These are phyloP conservation scores for Rhynchosporium secalis DNA, from an alignment of 2,329 filamentous ascomycete species.

Conservation along the genomic window DNA sequence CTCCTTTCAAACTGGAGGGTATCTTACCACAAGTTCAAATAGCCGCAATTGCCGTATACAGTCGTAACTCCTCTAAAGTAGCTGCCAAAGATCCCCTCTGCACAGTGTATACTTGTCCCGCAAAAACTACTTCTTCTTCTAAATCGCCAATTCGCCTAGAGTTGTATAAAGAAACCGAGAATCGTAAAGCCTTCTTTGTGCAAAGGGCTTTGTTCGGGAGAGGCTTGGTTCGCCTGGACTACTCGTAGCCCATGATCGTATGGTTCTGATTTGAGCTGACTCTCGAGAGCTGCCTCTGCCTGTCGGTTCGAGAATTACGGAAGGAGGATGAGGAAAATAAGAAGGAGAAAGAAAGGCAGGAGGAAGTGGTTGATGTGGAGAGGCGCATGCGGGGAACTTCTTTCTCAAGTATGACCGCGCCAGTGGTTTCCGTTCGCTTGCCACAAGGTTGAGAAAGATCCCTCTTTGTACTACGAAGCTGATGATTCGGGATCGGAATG, in stretches of 20 bases:
- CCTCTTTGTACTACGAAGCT: constrained; percentile 6
- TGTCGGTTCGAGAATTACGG: not conserved
- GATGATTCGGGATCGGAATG: not conserved
- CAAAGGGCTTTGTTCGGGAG: constrained; percentile 23
- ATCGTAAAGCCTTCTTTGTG: constrained; percentile 32
- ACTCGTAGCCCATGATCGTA: constrained; percentile 38
- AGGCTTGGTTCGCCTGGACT: constrained; percentile 37
- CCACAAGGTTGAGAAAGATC: not conserved
- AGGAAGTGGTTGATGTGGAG: constrained; percentile 1
- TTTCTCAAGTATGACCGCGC: constrained; percentile 18
- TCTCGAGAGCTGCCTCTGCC: constrained; percentile 20
- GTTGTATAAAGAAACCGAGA: constrained; percentile 27
- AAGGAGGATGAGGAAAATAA: not conserved
- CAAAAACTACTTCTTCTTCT: constrained; percentile 28
- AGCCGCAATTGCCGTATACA: constrained; percentile 30
- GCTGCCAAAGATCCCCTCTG: constrained; percentile 21
- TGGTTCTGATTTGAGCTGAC: constrained; percentile 24
- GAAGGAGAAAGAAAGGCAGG: not conserved
- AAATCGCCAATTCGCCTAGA: constrained; percentile 16
- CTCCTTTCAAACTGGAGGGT: constrained; percentile 8
- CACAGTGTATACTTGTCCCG: constrained; percentile 25
- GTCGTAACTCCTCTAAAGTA: constrained; percentile 26
- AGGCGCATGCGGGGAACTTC: constrained; percentile 27
- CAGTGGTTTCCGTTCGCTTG: constrained; percentile 18
- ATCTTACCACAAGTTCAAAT: constrained; percentile 27